These are phyloP conservation scores for Rhizopus stolonifer DNA, from an alignment of 371 early-diverging fungal genomes.

Conservation along the genomic window DNA sequence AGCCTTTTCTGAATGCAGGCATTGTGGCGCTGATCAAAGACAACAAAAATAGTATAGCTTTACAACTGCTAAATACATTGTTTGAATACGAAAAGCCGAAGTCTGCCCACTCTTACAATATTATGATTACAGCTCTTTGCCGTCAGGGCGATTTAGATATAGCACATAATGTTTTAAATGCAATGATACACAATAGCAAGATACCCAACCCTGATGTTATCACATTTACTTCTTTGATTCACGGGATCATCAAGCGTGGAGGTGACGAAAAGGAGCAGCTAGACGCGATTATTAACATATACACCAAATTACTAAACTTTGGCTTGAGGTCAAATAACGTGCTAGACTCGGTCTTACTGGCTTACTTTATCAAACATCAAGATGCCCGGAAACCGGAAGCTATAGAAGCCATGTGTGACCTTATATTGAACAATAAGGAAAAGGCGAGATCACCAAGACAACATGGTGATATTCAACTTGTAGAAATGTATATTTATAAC, in stretches of 20 bases:
- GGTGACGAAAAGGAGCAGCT: constrained; percentile 15
- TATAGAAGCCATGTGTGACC: constrained; percentile 18
- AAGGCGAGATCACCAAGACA: constrained; percentile 5
- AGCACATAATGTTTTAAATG: constrained; percentile 28
- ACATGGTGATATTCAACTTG: constrained; percentile 3
- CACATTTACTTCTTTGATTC: constrained; percentile 41
- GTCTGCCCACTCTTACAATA: constrained; percentile 31
- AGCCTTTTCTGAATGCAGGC: constrained; percentile 19
- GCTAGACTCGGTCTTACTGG: constrained; percentile 32
- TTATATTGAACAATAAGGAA: constrained; percentile 20
- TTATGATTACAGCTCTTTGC: constrained; percentile 27
- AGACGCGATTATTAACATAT: constrained; percentile 9
- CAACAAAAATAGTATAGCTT: constrained; percentile 22
- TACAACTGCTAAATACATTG: constrained; percentile 19
- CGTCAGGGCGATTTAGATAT: constrained; percentile 23
- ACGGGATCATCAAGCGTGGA: constrained; percentile 28
- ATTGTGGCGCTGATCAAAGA: constrained; percentile 23
- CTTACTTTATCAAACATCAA: constrained; percentile 24
- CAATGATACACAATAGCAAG: constrained; percentile 23
- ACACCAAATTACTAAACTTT: constrained; percentile 20
- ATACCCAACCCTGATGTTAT: constrained; percentile 45
- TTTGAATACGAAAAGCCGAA: constrained; percentile 12
- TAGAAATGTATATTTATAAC: constrained; percentile 32
- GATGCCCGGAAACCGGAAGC: constrained; percentile 1
- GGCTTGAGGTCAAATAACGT: constrained; percentile 23